Evolutionary conservation across 169 alveolate species (phyloP).

Genomic region (Cryptosporidium viatorum): DNA sequence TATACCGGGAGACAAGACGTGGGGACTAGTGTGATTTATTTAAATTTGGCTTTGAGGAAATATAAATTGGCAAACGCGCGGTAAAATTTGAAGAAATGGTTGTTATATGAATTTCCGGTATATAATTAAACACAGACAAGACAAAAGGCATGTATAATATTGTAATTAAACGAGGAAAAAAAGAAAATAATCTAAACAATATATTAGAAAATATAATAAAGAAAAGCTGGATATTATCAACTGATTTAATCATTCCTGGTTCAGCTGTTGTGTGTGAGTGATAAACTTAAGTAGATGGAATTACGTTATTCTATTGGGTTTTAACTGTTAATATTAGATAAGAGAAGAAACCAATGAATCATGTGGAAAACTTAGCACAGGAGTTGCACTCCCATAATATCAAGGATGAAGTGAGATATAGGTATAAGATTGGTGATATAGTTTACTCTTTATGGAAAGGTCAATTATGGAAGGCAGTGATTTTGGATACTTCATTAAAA

Average conservation of each 20-base stretch:
- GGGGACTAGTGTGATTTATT: not conserved
- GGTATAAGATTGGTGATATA: constrained; percentile 24
- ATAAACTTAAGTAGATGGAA: not conserved
- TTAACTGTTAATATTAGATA: not conserved
- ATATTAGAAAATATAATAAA: no score
- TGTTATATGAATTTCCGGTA: not conserved
- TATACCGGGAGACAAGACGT: not conserved
- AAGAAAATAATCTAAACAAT: not conserved
- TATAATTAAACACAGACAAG: not conserved
- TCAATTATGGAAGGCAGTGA: constrained; percentile 53
- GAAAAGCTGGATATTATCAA: not conserved
- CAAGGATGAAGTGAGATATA: constrained; percentile 33
- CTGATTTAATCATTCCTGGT: not conserved
- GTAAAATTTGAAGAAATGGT: not conserved
- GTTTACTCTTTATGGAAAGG: constrained; percentile 66
- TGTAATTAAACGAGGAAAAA: no score
- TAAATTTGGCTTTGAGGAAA: not conserved
- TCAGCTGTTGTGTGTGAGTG: not conserved
- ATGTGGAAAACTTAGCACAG: not conserved
- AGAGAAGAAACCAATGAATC: not conserved
- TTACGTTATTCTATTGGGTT: not conserved
- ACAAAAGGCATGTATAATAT: not conserved
- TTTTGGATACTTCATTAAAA: constrained; percentile 43
- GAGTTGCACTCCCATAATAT: constrained; percentile 3
- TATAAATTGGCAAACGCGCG: not conserved